Evolutionary conservation across 2,329 filamentous ascomycete genomes (phyloP).

Genomic region (Verticillium nubilum): DNA sequence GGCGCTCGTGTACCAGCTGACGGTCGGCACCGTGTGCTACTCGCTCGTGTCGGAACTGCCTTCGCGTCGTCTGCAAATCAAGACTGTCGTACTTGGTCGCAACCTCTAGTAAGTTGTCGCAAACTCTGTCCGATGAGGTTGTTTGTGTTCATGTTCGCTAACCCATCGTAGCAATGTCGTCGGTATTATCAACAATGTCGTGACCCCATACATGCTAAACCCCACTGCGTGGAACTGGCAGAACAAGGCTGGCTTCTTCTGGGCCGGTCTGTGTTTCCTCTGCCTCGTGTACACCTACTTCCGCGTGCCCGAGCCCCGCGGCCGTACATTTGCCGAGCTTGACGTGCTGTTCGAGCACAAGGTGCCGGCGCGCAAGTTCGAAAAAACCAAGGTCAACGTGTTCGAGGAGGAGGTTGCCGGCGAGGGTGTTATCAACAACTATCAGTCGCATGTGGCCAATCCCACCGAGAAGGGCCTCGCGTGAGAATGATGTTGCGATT

Average conservation of each 20-base stretch:
- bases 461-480: slow-evolving; percentile 18
- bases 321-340: slow-evolving; percentile 79
- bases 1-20: slow-evolving; percentile 79
- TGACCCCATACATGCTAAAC: slow-evolving; percentile 93
- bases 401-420: slow-evolving; percentile 44
- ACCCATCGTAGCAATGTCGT: slow-evolving; percentile 59
- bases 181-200: slow-evolving; percentile 71
- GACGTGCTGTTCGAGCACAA: slow-evolving; percentile 76
- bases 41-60: slow-evolving; percentile 82
- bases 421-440: slow-evolving; percentile 40
- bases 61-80: slow-evolving; percentile 78
- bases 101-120: slow-evolving; percentile 56
- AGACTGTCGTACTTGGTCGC: slow-evolving; percentile 82
- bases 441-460: slow-evolving; percentile 34
- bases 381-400: slow-evolving; percentile 49
- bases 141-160: background rate
- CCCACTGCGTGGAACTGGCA: slow-evolving; percentile 81
- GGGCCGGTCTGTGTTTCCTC: slow-evolving; percentile 69
- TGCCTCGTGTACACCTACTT: slow-evolving; percentile 81
- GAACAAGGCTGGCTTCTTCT: slow-evolving; percentile 85
- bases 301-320: slow-evolving; percentile 72
- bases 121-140: background rate
- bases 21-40: slow-evolving; percentile 85
- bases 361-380: slow-evolving; percentile 69
- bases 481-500: background rate